These are phyloP conservation scores for Takakia lepidozioides DNA, from an alignment of 225 moss, liverwort and hornwort genomes.

Conservation along the genomic window DNA sequence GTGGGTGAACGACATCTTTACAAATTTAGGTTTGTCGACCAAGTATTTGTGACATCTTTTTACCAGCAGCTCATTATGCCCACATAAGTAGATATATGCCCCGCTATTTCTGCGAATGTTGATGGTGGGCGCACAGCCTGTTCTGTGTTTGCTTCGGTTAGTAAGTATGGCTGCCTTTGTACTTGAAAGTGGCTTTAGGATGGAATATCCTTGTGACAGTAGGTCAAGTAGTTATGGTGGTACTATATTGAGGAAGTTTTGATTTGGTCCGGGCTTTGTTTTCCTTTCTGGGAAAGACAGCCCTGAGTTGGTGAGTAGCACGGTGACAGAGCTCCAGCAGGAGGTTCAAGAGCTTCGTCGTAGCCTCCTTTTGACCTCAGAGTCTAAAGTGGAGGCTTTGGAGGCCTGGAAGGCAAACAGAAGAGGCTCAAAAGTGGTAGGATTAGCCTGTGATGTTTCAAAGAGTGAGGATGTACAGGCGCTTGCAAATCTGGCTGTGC, in stretches of 20 bases:
- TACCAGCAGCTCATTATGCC: too few relatives aligned
- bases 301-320: slow-evolving; percentile 49
- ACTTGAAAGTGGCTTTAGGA: too few relatives aligned
- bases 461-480: slow-evolving; percentile 74
- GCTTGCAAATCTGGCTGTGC: slow-evolving; percentile 60
- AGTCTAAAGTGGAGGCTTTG: slow-evolving; percentile 44
- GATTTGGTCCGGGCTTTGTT: not conserved
- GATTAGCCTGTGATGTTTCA: slow-evolving; percentile 82
- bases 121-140: too few relatives aligned
- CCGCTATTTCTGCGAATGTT: too few relatives aligned
- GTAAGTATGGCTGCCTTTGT: too few relatives aligned
- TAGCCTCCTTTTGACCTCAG: slow-evolving; percentile 38
- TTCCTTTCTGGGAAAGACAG: slow-evolving; percentile 20
- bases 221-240: too few relatives aligned
- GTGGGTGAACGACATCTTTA: slow-evolving; percentile 22
- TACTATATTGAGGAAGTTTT: not conserved
- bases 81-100: too few relatives aligned
- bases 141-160: too few relatives aligned
- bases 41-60: too few relatives aligned
- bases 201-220: too few relatives aligned
- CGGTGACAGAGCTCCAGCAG: slow-evolving; percentile 72
- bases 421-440: slow-evolving; percentile 55
- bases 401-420: slow-evolving; percentile 39
- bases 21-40: too few relatives aligned
- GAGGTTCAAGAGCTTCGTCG: slow-evolving; percentile 56